phyloP scores from a whole-genome alignment of 2,329 filamentous ascomycete species.

The Huntiella bhutanensis region DNA sequence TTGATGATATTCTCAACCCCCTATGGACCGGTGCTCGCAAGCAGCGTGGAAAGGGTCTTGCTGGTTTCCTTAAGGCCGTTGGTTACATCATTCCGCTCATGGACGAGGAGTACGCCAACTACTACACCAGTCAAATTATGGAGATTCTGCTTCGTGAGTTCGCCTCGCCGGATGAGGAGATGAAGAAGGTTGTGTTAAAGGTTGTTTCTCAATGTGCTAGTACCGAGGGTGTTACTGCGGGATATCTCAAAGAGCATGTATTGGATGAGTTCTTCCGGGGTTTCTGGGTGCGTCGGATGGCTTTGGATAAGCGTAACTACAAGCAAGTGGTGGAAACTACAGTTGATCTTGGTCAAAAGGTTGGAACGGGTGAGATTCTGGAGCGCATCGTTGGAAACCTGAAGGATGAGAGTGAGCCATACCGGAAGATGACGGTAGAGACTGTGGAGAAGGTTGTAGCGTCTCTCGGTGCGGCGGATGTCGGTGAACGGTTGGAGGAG shows the following conservation, averaged over 20 bases:
- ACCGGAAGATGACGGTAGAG: constrained; percentile 98
- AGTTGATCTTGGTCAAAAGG: constrained; percentile 90
- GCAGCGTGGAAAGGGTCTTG: constrained; percentile 87
- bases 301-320: constrained; percentile 92
- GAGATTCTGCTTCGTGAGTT: constrained; percentile 93
- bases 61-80: constrained; percentile 90
- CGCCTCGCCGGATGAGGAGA: constrained; percentile 91
- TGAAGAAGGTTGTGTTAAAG: constrained; percentile 98
- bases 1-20: constrained; percentile 92
- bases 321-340: constrained; percentile 96
- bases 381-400: constrained; percentile 86
- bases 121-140: constrained; percentile 98
- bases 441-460: constrained; percentile 94
- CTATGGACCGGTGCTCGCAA: constrained; percentile 93
- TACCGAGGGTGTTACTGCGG: constrained; percentile 85
- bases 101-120: constrained; percentile 99
- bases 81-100: constrained; percentile 97
- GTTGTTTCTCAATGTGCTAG: constrained; percentile 90
- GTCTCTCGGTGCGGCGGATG: constrained; percentile 80
- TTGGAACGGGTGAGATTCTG: constrained; percentile 89
- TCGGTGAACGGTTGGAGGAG: constrained; percentile 82
- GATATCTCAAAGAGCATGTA: constrained; percentile 88
- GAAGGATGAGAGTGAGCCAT: constrained; percentile 94
- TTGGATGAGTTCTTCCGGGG: constrained; percentile 95
- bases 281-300: constrained; percentile 96